Conservation (phyloP, 2,329 filamentous ascomycete genomes). For the Colletotrichum scovillei region DNA sequence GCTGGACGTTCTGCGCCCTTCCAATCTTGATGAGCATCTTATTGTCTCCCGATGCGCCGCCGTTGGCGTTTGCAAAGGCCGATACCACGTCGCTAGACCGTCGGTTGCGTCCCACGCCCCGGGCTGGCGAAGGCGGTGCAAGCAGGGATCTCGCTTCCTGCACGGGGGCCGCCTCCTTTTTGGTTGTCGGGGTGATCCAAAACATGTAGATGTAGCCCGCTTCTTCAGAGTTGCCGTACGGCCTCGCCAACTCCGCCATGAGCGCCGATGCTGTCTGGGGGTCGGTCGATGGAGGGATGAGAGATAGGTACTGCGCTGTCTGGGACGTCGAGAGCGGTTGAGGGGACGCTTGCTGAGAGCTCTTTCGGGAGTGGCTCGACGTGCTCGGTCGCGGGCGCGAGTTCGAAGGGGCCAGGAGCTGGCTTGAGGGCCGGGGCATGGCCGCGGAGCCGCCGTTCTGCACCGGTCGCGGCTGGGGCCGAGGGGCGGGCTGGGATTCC, state of each 20-base stretch:
- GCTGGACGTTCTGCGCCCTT: conserved; percentile 83
- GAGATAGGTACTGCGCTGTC: conserved; percentile 64
- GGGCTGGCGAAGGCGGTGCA: conserved; percentile 56
- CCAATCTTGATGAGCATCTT: conserved; percentile 78
- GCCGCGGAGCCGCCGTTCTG: conserved; percentile 45
- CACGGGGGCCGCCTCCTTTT: conserved; percentile 63
- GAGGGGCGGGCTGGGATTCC: conserved; percentile 45
- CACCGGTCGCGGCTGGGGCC: conserved; percentile 59
- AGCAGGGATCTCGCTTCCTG: conserved; percentile 71
- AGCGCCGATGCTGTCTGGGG: conserved; percentile 77
- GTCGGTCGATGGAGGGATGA: conserved; percentile 76
- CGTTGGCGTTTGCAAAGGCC: conserved; percentile 54
- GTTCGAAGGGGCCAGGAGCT: conserved; percentile 33
- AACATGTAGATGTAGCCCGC: conserved; percentile 99
- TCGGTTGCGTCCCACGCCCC: conserved; percentile 50
- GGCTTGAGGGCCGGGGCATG: conserved; percentile 29
- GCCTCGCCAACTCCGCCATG: conserved; percentile 79
- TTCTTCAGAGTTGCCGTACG: conserved; percentile 75
- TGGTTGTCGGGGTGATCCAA: conserved; percentile 83
- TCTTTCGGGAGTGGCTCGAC: conserved; percentile 43
- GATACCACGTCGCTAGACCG: conserved; percentile 67
- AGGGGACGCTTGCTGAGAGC: conserved; percentile 41
- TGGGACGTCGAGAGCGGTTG: conserved; percentile 46
- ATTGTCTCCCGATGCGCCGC: conserved; percentile 51
- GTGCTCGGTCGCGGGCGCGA: conserved; percentile 37